Evolutionary conservation across 2,329 filamentous ascomycete genomes (phyloP), one percentile per base, ranked within the genome.

Genomic region (Cercospora brassicicola): DNA sequence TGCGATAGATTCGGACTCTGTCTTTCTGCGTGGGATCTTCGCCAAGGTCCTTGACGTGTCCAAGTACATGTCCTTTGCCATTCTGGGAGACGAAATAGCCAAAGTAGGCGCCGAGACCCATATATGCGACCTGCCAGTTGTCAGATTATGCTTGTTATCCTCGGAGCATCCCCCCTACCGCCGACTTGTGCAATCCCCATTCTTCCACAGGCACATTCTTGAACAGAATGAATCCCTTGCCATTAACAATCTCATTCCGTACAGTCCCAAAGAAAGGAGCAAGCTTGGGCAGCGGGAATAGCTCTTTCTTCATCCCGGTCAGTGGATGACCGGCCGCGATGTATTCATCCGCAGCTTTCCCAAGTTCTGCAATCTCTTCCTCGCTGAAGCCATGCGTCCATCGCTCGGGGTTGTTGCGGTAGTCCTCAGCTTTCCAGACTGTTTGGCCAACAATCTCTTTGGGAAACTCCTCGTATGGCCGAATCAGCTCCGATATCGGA

Each of bases 31-130:
- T 87, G 31, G 90, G 84, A 78, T 96, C 92, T 72, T 94, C 93
- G 56, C 92, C 91, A 2, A 95, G 85, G 79, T 96, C 93, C 81
- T 96, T 94, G 74, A 96, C 93, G 78, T 96, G 93, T 7, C 93
- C 93, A 1, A 96, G 86, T 10, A 96, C 91, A 80, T 96, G 93
- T 53, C 93, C 93, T 31, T 88, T 87, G 18, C 90, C 89, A 81
- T 97, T 96, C 77, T 97, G 93, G 26, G 88, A 91, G 56, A 96
- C 88, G 71, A 95, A 94, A 82, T 96, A 95, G 67, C 93, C 93
- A 13, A 96, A 85, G 79, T 96, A 90, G 3, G 91, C 91, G 55
- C 77, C 83, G 0, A 97, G 85, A 4, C 93, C 93, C 90, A 96
- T 94, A 81, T 96, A 96, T 20, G 90, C 92, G 11, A 66, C 63